A percentile compares a stretch with the other conserved stretches of the same genome.
phyloP scores from a whole-genome alignment of 768 basidiomycete genomes.

The Macrocybe gigantea region DNA sequence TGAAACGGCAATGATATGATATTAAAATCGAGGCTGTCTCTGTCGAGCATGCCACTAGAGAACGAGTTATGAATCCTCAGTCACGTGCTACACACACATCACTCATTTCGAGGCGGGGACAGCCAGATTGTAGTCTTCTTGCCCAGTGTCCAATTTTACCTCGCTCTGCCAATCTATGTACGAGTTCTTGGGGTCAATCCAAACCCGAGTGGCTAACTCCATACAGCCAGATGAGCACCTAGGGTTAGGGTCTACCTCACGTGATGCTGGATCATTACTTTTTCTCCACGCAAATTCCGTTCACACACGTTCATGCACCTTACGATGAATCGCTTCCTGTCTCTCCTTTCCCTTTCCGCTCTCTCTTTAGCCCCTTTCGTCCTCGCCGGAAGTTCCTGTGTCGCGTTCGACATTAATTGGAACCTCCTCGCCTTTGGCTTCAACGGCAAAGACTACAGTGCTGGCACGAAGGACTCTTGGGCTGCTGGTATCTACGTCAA shows the following conservation, averaged over 20 bases:
- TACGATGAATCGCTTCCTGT: slow-evolving; percentile 10
- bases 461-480: slow-evolving; percentile 71
- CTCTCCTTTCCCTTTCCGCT: slow-evolving; percentile 11
- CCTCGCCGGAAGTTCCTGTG: slow-evolving; percentile 36
- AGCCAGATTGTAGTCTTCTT: no score
- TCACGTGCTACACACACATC: no score
- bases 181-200: background rate
- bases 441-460: slow-evolving; percentile 78
- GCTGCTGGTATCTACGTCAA: slow-evolving; percentile 35
- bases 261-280: slow-evolving; percentile 1
- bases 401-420: slow-evolving; percentile 75
- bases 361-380: slow-evolving; percentile 11
- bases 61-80: no score
- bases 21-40: no score
- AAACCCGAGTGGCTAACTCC: no score
- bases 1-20: no score
- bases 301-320: background rate
- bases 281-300: background rate
- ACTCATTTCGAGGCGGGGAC: no score
- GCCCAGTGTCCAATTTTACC: no score
- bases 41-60: no score
- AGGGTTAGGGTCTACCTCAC: background rate
- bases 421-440: slow-evolving; percentile 86
- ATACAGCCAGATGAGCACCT: no score
- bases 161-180: no score